Percentiles rank a stretch among this genome's conserved stretches.
Evolutionary conservation across 768 basidiomycete genomes (phyloP).

Genomic region (Collybiopsis luxurians): DNA sequence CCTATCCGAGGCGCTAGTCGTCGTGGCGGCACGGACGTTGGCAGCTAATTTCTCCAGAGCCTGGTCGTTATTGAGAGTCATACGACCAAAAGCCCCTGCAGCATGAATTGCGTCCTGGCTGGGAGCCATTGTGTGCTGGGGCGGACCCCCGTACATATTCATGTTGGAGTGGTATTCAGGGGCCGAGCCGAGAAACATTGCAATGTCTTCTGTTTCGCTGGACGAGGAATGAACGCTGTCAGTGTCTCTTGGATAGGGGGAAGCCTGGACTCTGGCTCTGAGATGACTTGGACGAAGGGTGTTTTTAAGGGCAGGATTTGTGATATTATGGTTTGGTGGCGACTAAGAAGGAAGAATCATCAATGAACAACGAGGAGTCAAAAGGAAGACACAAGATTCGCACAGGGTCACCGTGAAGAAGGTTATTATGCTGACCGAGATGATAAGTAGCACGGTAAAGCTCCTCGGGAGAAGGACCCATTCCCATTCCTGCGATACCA

Average conservation of each 20-base stretch:
- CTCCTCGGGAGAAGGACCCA: slow-evolving; percentile 61
- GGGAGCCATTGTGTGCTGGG: slow-evolving; percentile 42
- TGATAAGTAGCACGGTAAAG: slow-evolving; percentile 68
- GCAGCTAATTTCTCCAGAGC: slow-evolving; percentile 83
- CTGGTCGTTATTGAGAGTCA: slow-evolving; percentile 75
- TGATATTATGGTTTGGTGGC: slow-evolving; percentile 72
- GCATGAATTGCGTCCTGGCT: slow-evolving; percentile 59
- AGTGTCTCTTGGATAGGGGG: slow-evolving; percentile 83
- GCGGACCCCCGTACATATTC: slow-evolving; percentile 55
- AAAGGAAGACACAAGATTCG: slow-evolving; percentile 21
- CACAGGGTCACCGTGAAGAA: slow-evolving; percentile 45
- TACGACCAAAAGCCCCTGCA: slow-evolving; percentile 71
- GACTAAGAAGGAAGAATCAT: slow-evolving; percentile 42
- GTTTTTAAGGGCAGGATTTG: slow-evolving; percentile 74
- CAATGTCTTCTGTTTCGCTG: slow-evolving; percentile 84
- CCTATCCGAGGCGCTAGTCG: slow-evolving; percentile 86
- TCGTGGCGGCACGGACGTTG: slow-evolving; percentile 85
- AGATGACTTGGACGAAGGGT: slow-evolving; percentile 75
- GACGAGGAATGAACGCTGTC: slow-evolving; percentile 87
- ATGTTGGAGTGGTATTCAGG: slow-evolving; percentile 66
- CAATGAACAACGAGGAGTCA: slow-evolving; percentile 18
- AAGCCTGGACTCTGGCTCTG: slow-evolving; percentile 72
- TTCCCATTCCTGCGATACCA: slow-evolving; percentile 50
- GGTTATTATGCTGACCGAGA: slow-evolving; percentile 42
- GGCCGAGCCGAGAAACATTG: slow-evolving; percentile 64